A percentile compares a stretch with the other conserved stretches of the same genome.
Conservation (phyloP, 352 stramenopile genomes). For the Albugo candida region DNA sequence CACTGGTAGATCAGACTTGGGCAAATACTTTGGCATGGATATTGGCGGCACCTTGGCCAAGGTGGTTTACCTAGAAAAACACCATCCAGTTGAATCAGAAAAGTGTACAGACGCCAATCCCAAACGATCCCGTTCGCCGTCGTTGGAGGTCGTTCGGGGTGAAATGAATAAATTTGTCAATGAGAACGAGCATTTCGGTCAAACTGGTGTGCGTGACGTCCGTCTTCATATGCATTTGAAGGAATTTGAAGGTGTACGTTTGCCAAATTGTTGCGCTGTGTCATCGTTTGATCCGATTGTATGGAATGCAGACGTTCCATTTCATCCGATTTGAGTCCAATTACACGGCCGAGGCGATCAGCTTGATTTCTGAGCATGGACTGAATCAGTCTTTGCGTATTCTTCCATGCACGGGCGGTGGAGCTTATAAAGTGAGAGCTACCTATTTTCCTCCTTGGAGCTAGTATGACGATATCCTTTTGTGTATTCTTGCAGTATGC, state of each 20-base stretch:
- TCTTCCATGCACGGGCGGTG: constrained; percentile 61
- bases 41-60: constrained; percentile 87
- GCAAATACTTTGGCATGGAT: constrained; percentile 66
- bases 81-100: constrained; percentile 6
- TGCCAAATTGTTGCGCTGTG: background rate
- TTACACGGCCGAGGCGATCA: constrained; percentile 49
- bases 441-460: background rate
- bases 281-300: background rate
- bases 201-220: constrained; percentile 75
- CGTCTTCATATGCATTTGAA: constrained; percentile 70
- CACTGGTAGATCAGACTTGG: constrained; percentile 47
- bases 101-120: constrained; percentile 10
- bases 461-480: background rate
- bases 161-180: constrained; percentile 78
- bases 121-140: constrained; percentile 49
- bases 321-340: constrained; percentile 84
- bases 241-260: constrained; percentile 70
- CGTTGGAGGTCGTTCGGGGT: constrained; percentile 47
- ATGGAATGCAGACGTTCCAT: constrained; percentile 73
- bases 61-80: constrained; percentile 90
- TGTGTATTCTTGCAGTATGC: constrained; percentile 27
- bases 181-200: constrained; percentile 60
- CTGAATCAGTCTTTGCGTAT: constrained; percentile 66
- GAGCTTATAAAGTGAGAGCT: constrained; percentile 52
- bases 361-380: constrained; percentile 53